Conservation (phyloP, 768 basidiomycete genomes). For the Collybiopsis confluens region DNA sequence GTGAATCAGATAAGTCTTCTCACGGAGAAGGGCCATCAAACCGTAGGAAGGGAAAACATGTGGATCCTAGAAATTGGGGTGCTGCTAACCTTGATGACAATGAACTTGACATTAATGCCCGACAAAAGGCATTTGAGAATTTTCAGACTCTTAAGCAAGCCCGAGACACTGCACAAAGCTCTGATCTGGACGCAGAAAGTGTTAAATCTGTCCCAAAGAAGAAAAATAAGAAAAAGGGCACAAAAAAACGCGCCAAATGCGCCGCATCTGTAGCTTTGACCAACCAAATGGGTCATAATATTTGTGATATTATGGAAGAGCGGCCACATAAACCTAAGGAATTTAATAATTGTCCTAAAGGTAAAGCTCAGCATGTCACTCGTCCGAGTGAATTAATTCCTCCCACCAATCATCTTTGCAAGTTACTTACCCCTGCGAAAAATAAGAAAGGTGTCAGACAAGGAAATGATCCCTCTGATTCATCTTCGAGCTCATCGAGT, state of each 20-base stretch:
- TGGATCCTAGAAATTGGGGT: slow-evolving; percentile 23
- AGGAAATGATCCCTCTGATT: background rate
- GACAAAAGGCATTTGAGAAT: slow-evolving; percentile 5
- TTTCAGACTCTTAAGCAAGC: background rate
- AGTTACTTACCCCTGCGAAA: background rate
- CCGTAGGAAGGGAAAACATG: slow-evolving; percentile 17
- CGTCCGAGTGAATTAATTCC: background rate
- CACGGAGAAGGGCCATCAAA: slow-evolving; percentile 10
- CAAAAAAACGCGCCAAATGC: background rate
- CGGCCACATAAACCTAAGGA: background rate
- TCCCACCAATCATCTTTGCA: background rate
- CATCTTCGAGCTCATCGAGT: background rate
- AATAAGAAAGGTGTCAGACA: background rate
- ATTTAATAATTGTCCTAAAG: background rate
- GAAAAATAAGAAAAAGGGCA: background rate
- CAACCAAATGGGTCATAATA: background rate
- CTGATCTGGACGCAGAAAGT: background rate
- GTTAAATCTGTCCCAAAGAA: background rate
- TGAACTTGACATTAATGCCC: slow-evolving; percentile 15
- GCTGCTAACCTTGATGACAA: slow-evolving; percentile 8
- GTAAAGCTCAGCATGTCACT: background rate
- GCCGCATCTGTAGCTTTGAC: slow-evolving; percentile 2
- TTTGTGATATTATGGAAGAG: background rate
- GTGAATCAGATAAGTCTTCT: background rate
- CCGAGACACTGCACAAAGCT: too few relatives aligned